A percentile compares a stretch with the other conserved stretches of the same genome.
Evolutionary conservation across 768 basidiomycete genomes (phyloP).

Genomic region (Podaxis rugospora): DNA sequence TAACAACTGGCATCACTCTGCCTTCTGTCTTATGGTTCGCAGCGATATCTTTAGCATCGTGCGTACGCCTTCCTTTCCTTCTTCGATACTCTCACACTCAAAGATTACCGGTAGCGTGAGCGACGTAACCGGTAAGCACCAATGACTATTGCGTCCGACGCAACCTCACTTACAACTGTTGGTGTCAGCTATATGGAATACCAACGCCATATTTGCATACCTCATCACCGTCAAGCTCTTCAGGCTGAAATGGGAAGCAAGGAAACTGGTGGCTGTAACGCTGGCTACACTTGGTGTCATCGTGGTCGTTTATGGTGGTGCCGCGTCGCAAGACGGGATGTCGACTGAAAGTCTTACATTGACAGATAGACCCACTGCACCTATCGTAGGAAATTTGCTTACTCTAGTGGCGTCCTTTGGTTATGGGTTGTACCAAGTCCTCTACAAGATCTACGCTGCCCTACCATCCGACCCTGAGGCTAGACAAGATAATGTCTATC

Average conservation of each 20-base stretch:
- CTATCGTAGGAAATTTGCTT: constrained; percentile 69
- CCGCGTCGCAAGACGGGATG: constrained; percentile 17
- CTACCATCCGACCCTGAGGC: constrained; percentile 61
- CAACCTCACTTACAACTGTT: neutral
- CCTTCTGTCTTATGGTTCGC: constrained; percentile 76
- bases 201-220: constrained; percentile 90
- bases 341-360: constrained; percentile 14
- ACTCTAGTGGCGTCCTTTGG: constrained; percentile 68
- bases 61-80: constrained; percentile 27
- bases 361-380: constrained; percentile 36
- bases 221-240: constrained; percentile 75
- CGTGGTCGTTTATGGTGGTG: constrained; percentile 79
- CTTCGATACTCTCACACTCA: neutral
- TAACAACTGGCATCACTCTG: constrained; percentile 56
- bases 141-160: neutral
- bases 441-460: constrained; percentile 79
- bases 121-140: constrained; percentile 64
- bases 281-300: constrained; percentile 81
- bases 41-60: constrained; percentile 69
- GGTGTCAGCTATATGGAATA: constrained; percentile 69
- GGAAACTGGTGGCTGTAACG: constrained; percentile 65
- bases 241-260: constrained; percentile 55
- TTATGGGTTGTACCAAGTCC: constrained; percentile 78
- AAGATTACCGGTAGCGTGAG: constrained; percentile 47
- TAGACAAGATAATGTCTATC: constrained; percentile 38